Evolutionary conservation across 2,329 filamentous ascomycete species (phyloP), one percentile per base, ranked within the genome.

Genomic region (Aspergillus costaricaensis): DNA sequence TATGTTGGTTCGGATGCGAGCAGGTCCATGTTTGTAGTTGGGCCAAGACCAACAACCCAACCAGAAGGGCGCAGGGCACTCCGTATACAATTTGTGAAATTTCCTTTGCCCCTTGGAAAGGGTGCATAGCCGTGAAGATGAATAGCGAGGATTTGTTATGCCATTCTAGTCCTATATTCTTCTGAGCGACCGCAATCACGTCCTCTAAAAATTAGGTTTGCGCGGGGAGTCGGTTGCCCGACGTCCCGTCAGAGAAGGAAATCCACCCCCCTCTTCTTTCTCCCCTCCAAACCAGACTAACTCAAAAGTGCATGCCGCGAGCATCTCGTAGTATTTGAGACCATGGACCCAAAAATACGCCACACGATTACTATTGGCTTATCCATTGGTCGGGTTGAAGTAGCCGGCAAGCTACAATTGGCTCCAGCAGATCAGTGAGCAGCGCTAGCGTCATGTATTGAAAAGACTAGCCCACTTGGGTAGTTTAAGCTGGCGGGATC

Each of bases 351-450:
- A 14, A 49, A 39, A 44, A 17, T 21, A 52, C 60, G 58, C 63
- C 63, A 67, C 56, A n/a, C 21, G 25, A 17, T 19, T 14, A 17
- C n/a, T 55, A 65, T 66, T 67, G 64, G 62, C 15, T 7, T 38
- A 21, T 23, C 25, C 47, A 59, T 54, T 64, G 57, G 62, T 9
- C 36, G 48, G 61, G 59, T 43, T 63, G 43, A 59, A 52, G 60
- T 65, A 58, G 60, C 63, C 65, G 48, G 48, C 15, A 5, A 27
- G 36, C 43, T 59, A 41, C 38, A n/a, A 61, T 21, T 60, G 57
- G 56, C 39, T 50, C 52, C 23, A 61, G 64, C 54, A 63, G 62
- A 66, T 65, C 62, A 62, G 56, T 54, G 23, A 25, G 15, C 17
- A 21, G n/a, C 39, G 19, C 53, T 47, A 55, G 39, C 53, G 53